Evolutionary conservation across 2,329 filamentous ascomycete genomes (phyloP), one percentile per base, ranked within the genome.

Genomic region (Volutella citrinella): DNA sequence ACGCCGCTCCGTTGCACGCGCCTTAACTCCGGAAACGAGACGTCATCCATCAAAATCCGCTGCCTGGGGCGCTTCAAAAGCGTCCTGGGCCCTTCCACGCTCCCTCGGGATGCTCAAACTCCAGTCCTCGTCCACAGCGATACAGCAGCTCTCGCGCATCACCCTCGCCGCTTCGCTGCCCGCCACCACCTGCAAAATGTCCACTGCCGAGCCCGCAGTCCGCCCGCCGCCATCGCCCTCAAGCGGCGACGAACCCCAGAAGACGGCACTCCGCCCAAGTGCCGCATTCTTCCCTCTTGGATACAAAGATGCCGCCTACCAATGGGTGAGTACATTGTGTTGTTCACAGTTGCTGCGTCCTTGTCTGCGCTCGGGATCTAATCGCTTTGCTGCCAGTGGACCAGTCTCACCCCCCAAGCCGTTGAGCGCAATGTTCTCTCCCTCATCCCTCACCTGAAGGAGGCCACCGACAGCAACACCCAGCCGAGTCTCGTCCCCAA

Each of bases 341-440:
- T 20, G 17, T 18, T n/a, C 31, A 20, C 13, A 5, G 10, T 17
- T 9, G 26, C 17, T n/a, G 17, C 17, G 19, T n/a, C 13, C 11
- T n/a, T n/a, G n/a, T n/a, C n/a, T n/a, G 16, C 14, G 16, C 27
- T 27, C 15, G n/a, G n/a, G 29, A 16, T 18, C 41, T 42, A 29
- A 49, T 36, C 14, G 14, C 14, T 19, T 19, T 28, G 11, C n/a
- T 12, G 52, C 23, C 55, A 90, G 89, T 98, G 93, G 93, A 78
- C 82, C 10, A 83, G 80, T 43, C 68, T 93, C n/a, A 82, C 89
- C 2, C 85, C 93, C 4, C 81, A 84, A 13, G 74, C 81, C 17
- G 90, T 91, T 10, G 93, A 98, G 66, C 87, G 91, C 56, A 84
- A 80, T 51, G 90, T 98, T 19, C 78, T 98, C 47, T 84, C 81